Conservation (phyloP, 2,329 filamentous ascomycete species). For the Neoscytalidium dimidiatum region DNA sequence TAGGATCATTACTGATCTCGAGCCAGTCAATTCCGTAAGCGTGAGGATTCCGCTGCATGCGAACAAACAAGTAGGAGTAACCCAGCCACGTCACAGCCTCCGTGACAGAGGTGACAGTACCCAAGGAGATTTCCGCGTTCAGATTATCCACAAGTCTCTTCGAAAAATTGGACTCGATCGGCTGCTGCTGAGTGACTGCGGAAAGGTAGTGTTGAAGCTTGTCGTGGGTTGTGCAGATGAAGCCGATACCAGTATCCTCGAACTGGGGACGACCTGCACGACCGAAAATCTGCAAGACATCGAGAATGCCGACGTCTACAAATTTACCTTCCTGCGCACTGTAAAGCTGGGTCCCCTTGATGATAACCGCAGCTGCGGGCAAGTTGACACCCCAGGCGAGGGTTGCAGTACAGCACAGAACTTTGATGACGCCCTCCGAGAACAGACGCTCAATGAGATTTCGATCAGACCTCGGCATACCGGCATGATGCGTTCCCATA, state of each 20-base stretch:
- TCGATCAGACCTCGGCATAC: conserved; percentile 90
- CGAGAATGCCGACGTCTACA: conserved; percentile 91
- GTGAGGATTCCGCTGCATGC: conserved; percentile 90
- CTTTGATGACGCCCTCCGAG: conserved; percentile 86
- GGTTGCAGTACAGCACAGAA: conserved; percentile 97
- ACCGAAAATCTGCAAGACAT: conserved; percentile 97
- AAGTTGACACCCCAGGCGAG: conserved; percentile 99
- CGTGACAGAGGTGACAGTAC: conserved; percentile 89
- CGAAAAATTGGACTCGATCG: conserved; percentile 96
- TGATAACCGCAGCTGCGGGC: conserved; percentile 92
- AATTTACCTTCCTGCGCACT: conserved; percentile 96
- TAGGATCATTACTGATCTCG: conserved; percentile 85
- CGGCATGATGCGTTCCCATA: conserved; percentile 92
- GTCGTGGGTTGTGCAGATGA: conserved; percentile 96
- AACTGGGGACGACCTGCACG: conserved; percentile 97
- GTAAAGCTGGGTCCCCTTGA: conserved; percentile 97
- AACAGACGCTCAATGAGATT: conserved; percentile 97
- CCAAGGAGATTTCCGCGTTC: conserved; percentile 90
- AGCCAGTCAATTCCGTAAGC: conserved; percentile 95
- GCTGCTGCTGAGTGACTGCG: conserved; percentile 92
- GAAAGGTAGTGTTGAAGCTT: conserved; percentile 88
- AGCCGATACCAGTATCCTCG: conserved; percentile 95
- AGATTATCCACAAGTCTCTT: conserved; percentile 93
- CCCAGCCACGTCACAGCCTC: conserved; percentile 97
- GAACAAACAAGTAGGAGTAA: conserved; percentile 95